A percentile compares a stretch with the other conserved stretches of the same genome.
Evolutionary conservation across 495 filamentous ascomycete genomes (phyloP).

Genomic region (Lichenothelia convexa): DNA sequence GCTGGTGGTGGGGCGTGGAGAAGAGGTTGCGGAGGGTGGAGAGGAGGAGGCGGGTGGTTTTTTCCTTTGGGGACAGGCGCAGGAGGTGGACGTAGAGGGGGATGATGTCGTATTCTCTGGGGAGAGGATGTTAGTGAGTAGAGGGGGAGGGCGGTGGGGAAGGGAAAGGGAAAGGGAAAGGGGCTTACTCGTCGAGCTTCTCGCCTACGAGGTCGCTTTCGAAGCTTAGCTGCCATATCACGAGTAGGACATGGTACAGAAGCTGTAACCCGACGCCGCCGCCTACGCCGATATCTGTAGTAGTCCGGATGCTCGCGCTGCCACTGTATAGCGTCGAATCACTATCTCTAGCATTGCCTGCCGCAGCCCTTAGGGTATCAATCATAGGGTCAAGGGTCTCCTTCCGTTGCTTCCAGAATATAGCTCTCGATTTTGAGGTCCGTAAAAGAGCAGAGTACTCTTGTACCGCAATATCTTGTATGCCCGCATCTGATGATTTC

Average conservation of each 20-base stretch:
- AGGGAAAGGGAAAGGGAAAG: slow-evolving; percentile 2
- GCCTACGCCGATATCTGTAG: slow-evolving; percentile 43
- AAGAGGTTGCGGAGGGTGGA: slow-evolving; percentile 80
- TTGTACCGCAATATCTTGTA: slow-evolving; percentile 91
- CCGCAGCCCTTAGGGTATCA: slow-evolving; percentile 63
- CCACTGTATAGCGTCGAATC: slow-evolving; percentile 56
- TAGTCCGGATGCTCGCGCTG: slow-evolving; percentile 33
- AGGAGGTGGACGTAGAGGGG: slow-evolving; percentile 79
- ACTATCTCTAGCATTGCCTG: slow-evolving; percentile 44
- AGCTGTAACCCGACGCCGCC: slow-evolving; percentile 84
- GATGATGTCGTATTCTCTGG: slow-evolving; percentile 78
- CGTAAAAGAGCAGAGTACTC: slow-evolving; percentile 77
- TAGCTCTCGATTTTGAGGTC: slow-evolving; percentile 48
- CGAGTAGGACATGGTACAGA: slow-evolving; percentile 82
- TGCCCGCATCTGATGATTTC: slow-evolving; percentile 63
- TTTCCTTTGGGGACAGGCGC: slow-evolving; percentile 87
- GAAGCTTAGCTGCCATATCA: slow-evolving; percentile 91
- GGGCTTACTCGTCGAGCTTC: slow-evolving; percentile 58
- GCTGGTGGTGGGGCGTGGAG: slow-evolving; percentile 54
- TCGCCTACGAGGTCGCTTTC: slow-evolving; percentile 70
- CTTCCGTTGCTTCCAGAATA: slow-evolving; percentile 76
- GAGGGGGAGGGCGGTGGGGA: background rate
- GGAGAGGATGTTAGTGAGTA: slow-evolving; percentile 1
- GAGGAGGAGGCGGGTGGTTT: slow-evolving; percentile 81
- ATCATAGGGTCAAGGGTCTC: slow-evolving; percentile 70